phyloP scores from a whole-genome alignment of 441 rosid genomes.

The Macaranga tanarius region DNA sequence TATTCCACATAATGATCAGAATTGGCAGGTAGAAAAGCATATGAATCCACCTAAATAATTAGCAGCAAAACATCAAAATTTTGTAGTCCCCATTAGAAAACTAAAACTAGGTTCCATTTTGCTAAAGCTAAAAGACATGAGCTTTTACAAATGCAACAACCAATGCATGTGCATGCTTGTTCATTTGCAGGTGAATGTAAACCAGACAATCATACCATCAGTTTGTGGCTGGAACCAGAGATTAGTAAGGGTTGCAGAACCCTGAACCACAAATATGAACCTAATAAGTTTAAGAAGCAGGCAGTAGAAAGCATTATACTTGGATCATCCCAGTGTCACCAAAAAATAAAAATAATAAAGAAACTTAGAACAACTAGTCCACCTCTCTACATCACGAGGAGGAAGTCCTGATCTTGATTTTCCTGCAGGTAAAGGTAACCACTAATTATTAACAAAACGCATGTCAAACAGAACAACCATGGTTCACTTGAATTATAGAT shows the following conservation, averaged over 20 bases:
- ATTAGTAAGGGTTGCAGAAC: constrained; percentile 46
- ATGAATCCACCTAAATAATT: constrained; percentile 72
- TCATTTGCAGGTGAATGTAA: background rate
- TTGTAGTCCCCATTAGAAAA: background rate
- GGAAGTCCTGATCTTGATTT: constrained; percentile 72
- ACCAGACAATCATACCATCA: constrained; percentile 48
- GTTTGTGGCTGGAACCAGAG: constrained; percentile 38
- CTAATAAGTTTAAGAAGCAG: constrained; percentile 35
- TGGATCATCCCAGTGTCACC: background rate
- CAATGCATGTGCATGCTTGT: background rate
- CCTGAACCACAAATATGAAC: no score
- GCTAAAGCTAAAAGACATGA: constrained; percentile 1
- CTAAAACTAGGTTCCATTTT: background rate
- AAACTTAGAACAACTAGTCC: constrained; percentile 3
- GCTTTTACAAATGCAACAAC: background rate
- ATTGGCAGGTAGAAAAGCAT: constrained; percentile 81
- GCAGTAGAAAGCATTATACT: constrained; percentile 8
- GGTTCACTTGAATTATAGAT: background rate
- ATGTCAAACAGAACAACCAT: constrained; percentile 7
- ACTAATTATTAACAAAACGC: no score
- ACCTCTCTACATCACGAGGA: constrained; percentile 69
- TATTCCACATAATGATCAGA: constrained; percentile 56
- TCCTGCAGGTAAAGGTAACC: no score
- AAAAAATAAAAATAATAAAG: background rate
- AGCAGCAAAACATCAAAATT: constrained; percentile 22